These are phyloP conservation scores for Gyrodon lividus DNA, from an alignment of 768 basidiomycete species.

Conservation along the genomic window DNA sequence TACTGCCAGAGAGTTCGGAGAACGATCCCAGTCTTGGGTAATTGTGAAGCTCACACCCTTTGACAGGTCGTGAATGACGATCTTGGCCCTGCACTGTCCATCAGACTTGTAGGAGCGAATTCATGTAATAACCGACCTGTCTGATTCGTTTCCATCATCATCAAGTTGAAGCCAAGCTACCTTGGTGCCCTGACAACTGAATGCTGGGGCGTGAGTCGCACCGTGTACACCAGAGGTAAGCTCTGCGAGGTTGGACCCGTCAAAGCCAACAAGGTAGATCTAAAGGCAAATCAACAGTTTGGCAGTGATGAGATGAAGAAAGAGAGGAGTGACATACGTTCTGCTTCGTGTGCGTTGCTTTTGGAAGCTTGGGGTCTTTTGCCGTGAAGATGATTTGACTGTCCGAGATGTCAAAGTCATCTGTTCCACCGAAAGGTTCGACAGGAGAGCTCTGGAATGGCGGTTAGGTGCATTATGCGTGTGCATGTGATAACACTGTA, in stretches of 20 bases:
- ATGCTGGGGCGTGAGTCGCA: constrained; percentile 71
- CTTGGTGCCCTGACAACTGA: constrained; percentile 65
- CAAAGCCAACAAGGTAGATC: constrained; percentile 70
- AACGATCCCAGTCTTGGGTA: constrained; percentile 85
- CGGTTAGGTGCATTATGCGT: background rate
- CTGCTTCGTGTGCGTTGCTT: constrained; percentile 87
- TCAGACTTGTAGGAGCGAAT: background rate
- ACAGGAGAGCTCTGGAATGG: constrained; percentile 61
- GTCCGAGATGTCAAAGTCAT: constrained; percentile 75
- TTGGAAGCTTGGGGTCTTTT: constrained; percentile 75
- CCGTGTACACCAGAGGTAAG: constrained; percentile 86
- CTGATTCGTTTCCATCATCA: constrained; percentile 87
- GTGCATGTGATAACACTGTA: constrained; percentile 35
- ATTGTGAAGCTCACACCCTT: constrained; percentile 68
- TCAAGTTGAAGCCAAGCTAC: constrained; percentile 88
- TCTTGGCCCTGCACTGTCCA: constrained; percentile 51
- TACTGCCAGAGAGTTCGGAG: constrained; percentile 39
- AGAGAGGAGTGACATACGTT: constrained; percentile 47
- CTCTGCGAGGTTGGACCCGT: constrained; percentile 53
- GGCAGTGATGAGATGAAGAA: background rate
- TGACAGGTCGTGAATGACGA: constrained; percentile 75
- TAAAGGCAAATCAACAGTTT: constrained; percentile 26
- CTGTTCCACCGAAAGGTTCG: constrained; percentile 82
- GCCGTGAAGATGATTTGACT: constrained; percentile 78
- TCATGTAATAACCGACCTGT: constrained; percentile 46